These are phyloP conservation scores for Eragrostis nindensis DNA, from an alignment of 176 grass and related monocot genomes.

Conservation along the genomic window DNA sequence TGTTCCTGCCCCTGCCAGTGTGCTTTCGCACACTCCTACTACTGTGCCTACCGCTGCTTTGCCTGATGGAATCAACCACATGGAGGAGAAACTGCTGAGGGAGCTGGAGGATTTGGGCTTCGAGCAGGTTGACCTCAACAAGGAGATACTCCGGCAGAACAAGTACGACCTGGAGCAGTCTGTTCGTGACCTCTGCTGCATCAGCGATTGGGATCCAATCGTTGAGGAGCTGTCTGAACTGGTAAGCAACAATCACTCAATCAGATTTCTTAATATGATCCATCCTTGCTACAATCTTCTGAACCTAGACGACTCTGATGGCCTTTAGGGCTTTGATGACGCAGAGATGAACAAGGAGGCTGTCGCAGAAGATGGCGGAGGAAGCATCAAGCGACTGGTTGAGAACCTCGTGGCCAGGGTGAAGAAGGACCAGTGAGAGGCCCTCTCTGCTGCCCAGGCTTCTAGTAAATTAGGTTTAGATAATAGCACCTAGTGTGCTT, in stretches of 20 bases:
- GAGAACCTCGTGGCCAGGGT: slow-evolving; percentile 45
- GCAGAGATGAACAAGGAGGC: slow-evolving; percentile 54
- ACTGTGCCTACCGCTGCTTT: background rate
- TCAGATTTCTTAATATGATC: background rate
- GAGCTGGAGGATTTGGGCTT: slow-evolving; percentile 79
- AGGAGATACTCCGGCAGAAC: slow-evolving; percentile 69
- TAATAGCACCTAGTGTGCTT: slow-evolving; percentile 3
- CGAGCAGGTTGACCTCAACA: slow-evolving; percentile 71
- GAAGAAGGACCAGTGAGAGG: slow-evolving; percentile 38
- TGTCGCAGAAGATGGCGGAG: slow-evolving; percentile 37
- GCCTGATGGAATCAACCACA: slow-evolving; percentile 13
- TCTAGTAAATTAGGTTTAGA: slow-evolving; percentile 32
- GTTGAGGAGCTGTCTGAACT: slow-evolving; percentile 60
- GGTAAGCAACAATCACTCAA: slow-evolving; percentile 55
- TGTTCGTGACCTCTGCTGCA: slow-evolving; percentile 60
- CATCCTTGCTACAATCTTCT: background rate
- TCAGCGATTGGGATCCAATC: slow-evolving; percentile 72
- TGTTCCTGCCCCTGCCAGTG: background rate
- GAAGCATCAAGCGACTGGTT: slow-evolving; percentile 54
- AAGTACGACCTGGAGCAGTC: slow-evolving; percentile 66
- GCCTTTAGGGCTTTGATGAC: slow-evolving; percentile 60
- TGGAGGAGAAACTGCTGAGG: slow-evolving; percentile 62
- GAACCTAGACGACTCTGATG: background rate
- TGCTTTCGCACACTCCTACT: background rate
- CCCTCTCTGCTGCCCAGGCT: background rate